Base-by-base conservation (phyloP, 805 yeast genomes). In the Lipomyces oligophaga region DNA sequence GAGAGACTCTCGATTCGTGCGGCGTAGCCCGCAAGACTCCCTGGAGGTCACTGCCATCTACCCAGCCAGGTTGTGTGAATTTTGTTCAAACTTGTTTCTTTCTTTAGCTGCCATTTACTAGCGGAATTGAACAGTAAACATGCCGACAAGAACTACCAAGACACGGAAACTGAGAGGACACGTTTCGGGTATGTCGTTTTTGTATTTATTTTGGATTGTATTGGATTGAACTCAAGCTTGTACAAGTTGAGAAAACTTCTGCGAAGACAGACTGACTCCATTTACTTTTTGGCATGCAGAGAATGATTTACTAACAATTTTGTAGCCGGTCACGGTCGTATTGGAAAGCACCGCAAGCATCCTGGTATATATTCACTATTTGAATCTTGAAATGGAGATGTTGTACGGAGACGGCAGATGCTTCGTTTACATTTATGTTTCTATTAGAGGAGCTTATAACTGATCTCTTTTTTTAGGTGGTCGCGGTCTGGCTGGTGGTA, bases 401-500 rank as follows among this genome's bases (percentile, higher is more conserved):
- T n/a, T n/a, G n/a, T n/a, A n/a, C n/a, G n/a, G n/a, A n/a, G n/a
- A n/a, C n/a, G n/a, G n/a, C n/a, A n/a, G n/a, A n/a, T n/a, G n/a
- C n/a, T n/a, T n/a, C n/a, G n/a, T n/a, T n/a, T n/a, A n/a, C n/a
- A n/a, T n/a, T n/a, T n/a, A n/a, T n/a, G n/a, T n/a, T n/a, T n/a
- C n/a, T n/a, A n/a, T n/a, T n/a, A n/a, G n/a, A n/a, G n/a, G n/a
- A n/a, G n/a, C n/a, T n/a, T n/a, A n/a, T n/a, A n/a, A n/a, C n/a
- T n/a, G n/a, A n/a, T n/a, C n/a, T n/a, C n/a, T n/a, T n/a, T 13
- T 18, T 26, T 26, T 45, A 52, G 58, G 98, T 93, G 98, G 98
- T 80, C 89, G 97, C 79, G 99, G 99, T 93, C 90, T 78, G 89
- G 99, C 99, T 74, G 99, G 99, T 90, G 99, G 99, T 87, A 90